These are phyloP conservation scores for Termitomyces sp. DNA, from an alignment of 768 basidiomycete genomes.

Conservation along the genomic window DNA sequence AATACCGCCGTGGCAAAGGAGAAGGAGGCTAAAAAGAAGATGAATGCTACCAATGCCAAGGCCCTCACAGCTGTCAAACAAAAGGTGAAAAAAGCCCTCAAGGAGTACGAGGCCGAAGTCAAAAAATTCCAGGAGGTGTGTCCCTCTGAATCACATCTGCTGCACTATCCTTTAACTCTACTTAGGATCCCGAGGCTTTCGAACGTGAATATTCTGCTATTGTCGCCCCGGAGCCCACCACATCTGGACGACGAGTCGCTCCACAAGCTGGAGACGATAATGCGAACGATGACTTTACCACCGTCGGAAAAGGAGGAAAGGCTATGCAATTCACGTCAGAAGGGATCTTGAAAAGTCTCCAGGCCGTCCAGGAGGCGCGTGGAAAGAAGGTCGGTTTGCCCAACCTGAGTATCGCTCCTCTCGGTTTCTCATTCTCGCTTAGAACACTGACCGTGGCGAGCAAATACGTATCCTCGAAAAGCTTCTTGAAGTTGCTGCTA, in stretches of 20 bases:
- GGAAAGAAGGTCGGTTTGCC: slow-evolving; percentile 81
- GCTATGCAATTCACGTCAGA: slow-evolving; percentile 78
- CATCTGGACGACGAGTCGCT: slow-evolving; percentile 32
- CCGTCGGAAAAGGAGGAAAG: slow-evolving; percentile 89
- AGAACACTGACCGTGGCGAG: slow-evolving; percentile 97
- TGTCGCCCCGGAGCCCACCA: slow-evolving; percentile 42
- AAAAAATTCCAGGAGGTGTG: slow-evolving; percentile 77
- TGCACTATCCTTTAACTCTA: neutral
- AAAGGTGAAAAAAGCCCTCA: slow-evolving; percentile 87
- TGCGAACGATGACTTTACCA: slow-evolving; percentile 73
- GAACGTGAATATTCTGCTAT: slow-evolving; percentile 67
- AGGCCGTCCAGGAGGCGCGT: slow-evolving; percentile 88
- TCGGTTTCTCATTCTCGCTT: neutral
- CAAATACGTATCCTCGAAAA: slow-evolving; percentile 91
- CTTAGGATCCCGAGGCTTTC: slow-evolving; percentile 85
- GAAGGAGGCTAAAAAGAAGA: slow-evolving; percentile 93
- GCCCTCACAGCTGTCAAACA: slow-evolving; percentile 98
- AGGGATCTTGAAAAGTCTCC: slow-evolving; percentile 87
- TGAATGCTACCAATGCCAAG: slow-evolving; percentile 91
- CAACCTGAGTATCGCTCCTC: neutral
- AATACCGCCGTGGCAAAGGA: slow-evolving; percentile 75
- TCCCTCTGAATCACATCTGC: neutral
- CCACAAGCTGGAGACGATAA: slow-evolving; percentile 39
- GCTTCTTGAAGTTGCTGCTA: slow-evolving; percentile 79
- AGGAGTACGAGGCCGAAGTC: slow-evolving; percentile 84